phyloP scores from a whole-genome alignment of 1,284 basidiomycete species.

The Papiliotrema terrestris region DNA sequence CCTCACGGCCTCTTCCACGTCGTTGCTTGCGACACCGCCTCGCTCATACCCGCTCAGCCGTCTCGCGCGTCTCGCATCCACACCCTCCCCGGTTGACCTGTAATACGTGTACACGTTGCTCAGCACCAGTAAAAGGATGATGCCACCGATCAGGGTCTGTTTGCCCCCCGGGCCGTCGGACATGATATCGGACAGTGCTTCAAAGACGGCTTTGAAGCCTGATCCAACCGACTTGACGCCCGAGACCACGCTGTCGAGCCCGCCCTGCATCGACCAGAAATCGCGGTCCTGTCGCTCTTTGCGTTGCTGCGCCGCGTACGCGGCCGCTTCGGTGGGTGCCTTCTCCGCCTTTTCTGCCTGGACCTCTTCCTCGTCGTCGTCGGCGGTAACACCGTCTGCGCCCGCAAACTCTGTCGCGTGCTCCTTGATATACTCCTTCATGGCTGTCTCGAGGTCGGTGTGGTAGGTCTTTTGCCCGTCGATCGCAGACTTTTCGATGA shows the following conservation, averaged over 20 bases:
- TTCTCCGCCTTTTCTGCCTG: constrained; percentile 2
- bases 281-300: constrained; percentile 36
- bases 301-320: constrained; percentile 30
- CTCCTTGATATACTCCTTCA: constrained; percentile 81
- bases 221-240: constrained; percentile 66
- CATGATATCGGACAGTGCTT: constrained; percentile 64
- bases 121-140: constrained; percentile 67
- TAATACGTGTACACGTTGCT: constrained; percentile 58
- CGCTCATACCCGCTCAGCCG: too few species aligned
- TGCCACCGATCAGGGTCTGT: constrained; percentile 60
- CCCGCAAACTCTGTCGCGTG: constrained; percentile 83
- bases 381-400: constrained; percentile 26
- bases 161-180: constrained; percentile 51
- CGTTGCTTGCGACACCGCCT: constrained; percentile 12
- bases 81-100: constrained; percentile 12
- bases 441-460: constrained; percentile 73
- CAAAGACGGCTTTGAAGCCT: constrained; percentile 59
- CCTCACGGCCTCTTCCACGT: constrained; percentile 30
- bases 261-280: constrained; percentile 70
- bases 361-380: constrained; percentile 15
- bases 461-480: constrained; percentile 95
- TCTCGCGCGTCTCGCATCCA: background rate
- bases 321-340: constrained; percentile 38
- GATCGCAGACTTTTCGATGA: constrained; percentile 86
- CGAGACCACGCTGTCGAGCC: constrained; percentile 69